Percentiles rank a stretch among this genome's conserved stretches.
phyloP scores from a whole-genome alignment of 1,139 yeast species.

The Debaryomyces sp. region DNA sequence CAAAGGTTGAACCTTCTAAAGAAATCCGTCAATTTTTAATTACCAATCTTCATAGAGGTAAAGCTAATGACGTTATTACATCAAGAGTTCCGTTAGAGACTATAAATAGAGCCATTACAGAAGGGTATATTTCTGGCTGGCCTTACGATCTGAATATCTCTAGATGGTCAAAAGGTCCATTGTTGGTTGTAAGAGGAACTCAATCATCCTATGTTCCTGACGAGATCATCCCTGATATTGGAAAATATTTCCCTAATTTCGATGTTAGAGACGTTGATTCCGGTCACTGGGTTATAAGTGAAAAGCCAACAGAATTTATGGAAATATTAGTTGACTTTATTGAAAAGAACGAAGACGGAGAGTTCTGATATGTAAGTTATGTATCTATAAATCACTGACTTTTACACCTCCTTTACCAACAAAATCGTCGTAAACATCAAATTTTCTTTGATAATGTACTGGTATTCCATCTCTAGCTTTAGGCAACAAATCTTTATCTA shows the following conservation, averaged over 20 bases:
- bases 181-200: slow-evolving; percentile 79
- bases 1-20: slow-evolving; percentile 59
- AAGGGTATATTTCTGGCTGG: slow-evolving; percentile 73
- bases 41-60: slow-evolving; percentile 62
- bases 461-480: slow-evolving; percentile 26
- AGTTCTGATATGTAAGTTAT: neutral
- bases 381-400: slow-evolving; percentile 35
- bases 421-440: slow-evolving; percentile 27
- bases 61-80: slow-evolving; percentile 35
- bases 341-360: slow-evolving; percentile 54
- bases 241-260: slow-evolving; percentile 77
- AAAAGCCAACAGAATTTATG: slow-evolving; percentile 72
- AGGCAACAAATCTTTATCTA: slow-evolving; percentile 23
- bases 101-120: slow-evolving; percentile 63
- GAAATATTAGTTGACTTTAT: slow-evolving; percentile 60
- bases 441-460: slow-evolving; percentile 26
- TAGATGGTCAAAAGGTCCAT: slow-evolving; percentile 66
- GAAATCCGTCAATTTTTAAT: slow-evolving; percentile 78
- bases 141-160: slow-evolving; percentile 61
- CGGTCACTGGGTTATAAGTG: slow-evolving; percentile 92
- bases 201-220: slow-evolving; percentile 83
- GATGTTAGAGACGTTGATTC: slow-evolving; percentile 73
- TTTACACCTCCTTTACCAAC: slow-evolving; percentile 39
- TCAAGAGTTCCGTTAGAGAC: slow-evolving; percentile 73
- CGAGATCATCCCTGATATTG: slow-evolving; percentile 75